A percentile compares a stretch with the other conserved stretches of the same genome.
Evolutionary conservation across 495 filamentous ascomycete species (phyloP).

Genomic region (Talaromyces stipitatus): DNA sequence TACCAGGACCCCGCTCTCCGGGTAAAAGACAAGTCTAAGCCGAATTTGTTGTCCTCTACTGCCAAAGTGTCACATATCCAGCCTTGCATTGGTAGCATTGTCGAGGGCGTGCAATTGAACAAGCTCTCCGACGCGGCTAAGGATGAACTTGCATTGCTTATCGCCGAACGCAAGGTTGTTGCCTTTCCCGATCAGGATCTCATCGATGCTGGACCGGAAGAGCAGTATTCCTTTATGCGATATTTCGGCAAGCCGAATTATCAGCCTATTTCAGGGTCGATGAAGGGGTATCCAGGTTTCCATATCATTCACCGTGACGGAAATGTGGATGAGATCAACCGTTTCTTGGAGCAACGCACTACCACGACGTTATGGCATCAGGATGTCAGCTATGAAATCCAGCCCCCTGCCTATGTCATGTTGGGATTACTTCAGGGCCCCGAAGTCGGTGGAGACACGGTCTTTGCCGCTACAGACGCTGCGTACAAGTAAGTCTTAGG

Average conservation of each 20-base stretch:
- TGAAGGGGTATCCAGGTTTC: slow-evolving; percentile 47
- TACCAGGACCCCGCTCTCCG: slow-evolving; percentile 52
- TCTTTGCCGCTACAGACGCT: slow-evolving; percentile 67
- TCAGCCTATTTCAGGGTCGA: slow-evolving; percentile 48
- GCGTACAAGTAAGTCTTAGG: slow-evolving; percentile 58
- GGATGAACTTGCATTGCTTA: slow-evolving; percentile 69
- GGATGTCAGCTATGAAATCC: slow-evolving; percentile 53
- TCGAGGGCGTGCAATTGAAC: slow-evolving; percentile 66
- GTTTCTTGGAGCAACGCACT: slow-evolving; percentile 46
- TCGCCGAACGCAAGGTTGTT: slow-evolving; percentile 70
- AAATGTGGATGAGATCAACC: slow-evolving; percentile 46
- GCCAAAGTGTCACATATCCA: slow-evolving; percentile 55
- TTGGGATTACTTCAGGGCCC: slow-evolving; percentile 50
- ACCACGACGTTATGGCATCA: slow-evolving; percentile 53
- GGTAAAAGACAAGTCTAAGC: slow-evolving; percentile 48
- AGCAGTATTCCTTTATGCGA: slow-evolving; percentile 50
- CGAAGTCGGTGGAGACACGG: slow-evolving; percentile 65
- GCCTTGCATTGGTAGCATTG: slow-evolving; percentile 62
- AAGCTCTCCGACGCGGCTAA: slow-evolving; percentile 61
- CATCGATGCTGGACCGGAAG: slow-evolving; percentile 57
- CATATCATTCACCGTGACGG: slow-evolving; percentile 56
- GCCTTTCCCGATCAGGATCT: slow-evolving; percentile 68
- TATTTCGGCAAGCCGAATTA: slow-evolving; percentile 55
- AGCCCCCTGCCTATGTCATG: slow-evolving; percentile 52
- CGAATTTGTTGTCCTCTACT: slow-evolving; percentile 42